Evolutionary conservation across 2,329 filamentous ascomycete species (phyloP), one percentile per base, ranked within the genome.

Genomic region (Penicillium oxalicum): DNA sequence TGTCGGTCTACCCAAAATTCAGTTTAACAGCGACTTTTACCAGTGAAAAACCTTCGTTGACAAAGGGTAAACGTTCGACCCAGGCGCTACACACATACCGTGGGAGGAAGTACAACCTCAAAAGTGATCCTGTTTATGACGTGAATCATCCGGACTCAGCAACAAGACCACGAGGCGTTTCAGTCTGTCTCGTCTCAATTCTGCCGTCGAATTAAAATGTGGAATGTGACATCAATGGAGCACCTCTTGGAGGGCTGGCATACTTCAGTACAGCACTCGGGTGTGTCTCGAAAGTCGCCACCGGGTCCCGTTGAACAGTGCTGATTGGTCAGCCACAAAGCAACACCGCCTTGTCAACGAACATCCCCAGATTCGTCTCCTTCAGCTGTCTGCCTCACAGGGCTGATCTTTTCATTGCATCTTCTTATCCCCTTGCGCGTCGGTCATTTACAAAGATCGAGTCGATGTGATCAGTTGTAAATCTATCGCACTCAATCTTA

Each of bases 271-370:
- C 18, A 18, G 18, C 18, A 18, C 18, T 18, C 13, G 28, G 18
- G 28, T 34, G 40, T 12, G 18, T 13, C 29, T 43, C 13, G 33
- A 12, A 27, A 32, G 13, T 40, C 28, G 44, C 44, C 46, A 48
- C 46, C 44, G 27, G 35, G 27, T 24, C 35, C 13, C 46, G 27
- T 34, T 18, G 26, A 44, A 4, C 40, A 13, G 8, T 11, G 26
- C 13, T 48, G 45, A 49, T 42, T 53, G 49, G 45, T 35, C 47
- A 46, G 36, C 43, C 37, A 24, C 7, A 11, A 44, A 35, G 13
- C 35, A 34, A 4, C 36, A 35, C 40, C 27, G 27, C 29, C 33
- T 34, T 34, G 18, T 18, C 18, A 18, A 18, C 18, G 18, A 18
- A 18, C 18, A 18, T 18, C 18, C 18, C 18, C 18, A 18, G 18